A percentile compares a stretch with the other conserved stretches of the same genome.
Evolutionary conservation across 805 yeast species (phyloP).

Genomic region (Nakazawaea ishiwadae): DNA sequence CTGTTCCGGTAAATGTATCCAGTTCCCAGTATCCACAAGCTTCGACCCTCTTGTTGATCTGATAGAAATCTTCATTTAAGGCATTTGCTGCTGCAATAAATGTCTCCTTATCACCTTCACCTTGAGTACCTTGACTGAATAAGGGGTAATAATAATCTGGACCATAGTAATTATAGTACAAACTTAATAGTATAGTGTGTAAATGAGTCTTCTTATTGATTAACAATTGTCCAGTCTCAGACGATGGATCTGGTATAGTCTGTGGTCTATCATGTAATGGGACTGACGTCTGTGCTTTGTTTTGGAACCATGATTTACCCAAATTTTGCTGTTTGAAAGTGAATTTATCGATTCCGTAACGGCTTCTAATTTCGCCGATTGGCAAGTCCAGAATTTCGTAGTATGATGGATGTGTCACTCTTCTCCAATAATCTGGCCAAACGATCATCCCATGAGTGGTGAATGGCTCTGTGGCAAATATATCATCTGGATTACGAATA

Average conservation of each 20-base stretch:
- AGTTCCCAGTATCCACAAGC: slow-evolving; percentile 39
- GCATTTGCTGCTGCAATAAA: slow-evolving; percentile 65
- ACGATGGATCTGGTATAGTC: slow-evolving; percentile 55
- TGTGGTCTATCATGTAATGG: slow-evolving; percentile 60
- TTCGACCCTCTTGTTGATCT: slow-evolving; percentile 45
- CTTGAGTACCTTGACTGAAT: slow-evolving; percentile 56
- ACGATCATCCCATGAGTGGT: slow-evolving; percentile 41
- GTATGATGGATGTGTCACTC: slow-evolving; percentile 56
- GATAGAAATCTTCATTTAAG: slow-evolving; percentile 44
- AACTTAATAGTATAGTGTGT: slow-evolving; percentile 47
- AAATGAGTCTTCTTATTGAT: slow-evolving; percentile 53
- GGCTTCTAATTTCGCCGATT: slow-evolving; percentile 30
- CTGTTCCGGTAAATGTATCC: slow-evolving; percentile 10
- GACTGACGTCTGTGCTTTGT: slow-evolving; percentile 20
- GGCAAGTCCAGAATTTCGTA: slow-evolving; percentile 47
- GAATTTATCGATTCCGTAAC: slow-evolving; percentile 23
- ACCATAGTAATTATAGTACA: slow-evolving; percentile 58
- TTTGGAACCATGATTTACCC: slow-evolving; percentile 6
- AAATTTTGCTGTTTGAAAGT: slow-evolving; percentile 6
- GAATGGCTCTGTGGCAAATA: slow-evolving; percentile 43
- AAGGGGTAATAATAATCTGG: slow-evolving; percentile 54
- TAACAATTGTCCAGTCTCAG: slow-evolving; percentile 63
- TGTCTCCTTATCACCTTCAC: slow-evolving; percentile 84
- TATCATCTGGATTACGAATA: slow-evolving; percentile 48
- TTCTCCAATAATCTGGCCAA: slow-evolving; percentile 70